Conservation (phyloP, 371 early-diverging fungal species). For the Mortierella sp. region DNA sequence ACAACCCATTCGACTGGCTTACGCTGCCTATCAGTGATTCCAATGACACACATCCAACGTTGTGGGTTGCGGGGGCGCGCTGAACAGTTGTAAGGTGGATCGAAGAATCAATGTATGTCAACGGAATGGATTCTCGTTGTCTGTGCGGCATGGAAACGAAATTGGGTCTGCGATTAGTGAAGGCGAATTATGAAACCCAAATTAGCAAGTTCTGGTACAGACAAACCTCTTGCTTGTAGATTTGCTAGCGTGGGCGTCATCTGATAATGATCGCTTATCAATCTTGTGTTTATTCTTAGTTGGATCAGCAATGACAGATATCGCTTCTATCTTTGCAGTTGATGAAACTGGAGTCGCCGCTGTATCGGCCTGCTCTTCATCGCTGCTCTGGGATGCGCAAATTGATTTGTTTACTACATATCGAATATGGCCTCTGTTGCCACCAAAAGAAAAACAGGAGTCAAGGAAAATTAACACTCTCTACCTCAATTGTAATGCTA, state of each 20-base stretch:
- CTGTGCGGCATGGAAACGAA: neutral
- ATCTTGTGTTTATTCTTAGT: neutral
- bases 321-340: neutral
- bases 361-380: constrained; percentile 6
- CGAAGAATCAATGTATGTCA: constrained; percentile 32
- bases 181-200: neutral
- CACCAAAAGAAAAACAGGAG: constrained; percentile 16
- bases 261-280: neutral
- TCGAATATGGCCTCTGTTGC: neutral
- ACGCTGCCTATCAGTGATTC: constrained; percentile 40
- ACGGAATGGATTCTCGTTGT: neutral
- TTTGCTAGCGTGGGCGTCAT: neutral
- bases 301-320: neutral
- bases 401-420: neutral
- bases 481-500: constrained; percentile 25
- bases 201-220: neutral
- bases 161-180: neutral
- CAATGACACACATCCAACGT: constrained; percentile 35
- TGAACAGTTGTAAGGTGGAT: constrained; percentile 35
- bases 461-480: neutral
- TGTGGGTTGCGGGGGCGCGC: constrained; percentile 20
- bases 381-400: constrained; percentile 11
- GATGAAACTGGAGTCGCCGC: neutral
- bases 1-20: neutral
- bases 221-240: neutral